A percentile compares a stretch with the other conserved stretches of the same genome.
Evolutionary conservation across 176 grass and related monocot species (phyloP).

Genomic region (Musa itinerans): DNA sequence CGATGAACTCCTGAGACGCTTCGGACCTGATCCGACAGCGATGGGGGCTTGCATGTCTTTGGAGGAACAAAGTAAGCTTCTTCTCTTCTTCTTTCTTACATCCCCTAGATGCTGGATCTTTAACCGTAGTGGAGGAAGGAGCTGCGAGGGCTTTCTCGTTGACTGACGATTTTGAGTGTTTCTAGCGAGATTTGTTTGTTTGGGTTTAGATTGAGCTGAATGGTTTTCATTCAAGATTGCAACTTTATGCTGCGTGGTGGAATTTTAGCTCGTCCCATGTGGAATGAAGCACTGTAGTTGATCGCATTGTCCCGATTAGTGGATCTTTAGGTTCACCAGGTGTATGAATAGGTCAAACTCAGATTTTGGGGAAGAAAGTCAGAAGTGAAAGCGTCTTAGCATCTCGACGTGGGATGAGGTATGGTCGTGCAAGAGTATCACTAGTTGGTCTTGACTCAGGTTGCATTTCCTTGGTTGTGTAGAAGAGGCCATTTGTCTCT

Average conservation of each 20-base stretch:
- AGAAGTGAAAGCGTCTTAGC: too few relatives aligned
- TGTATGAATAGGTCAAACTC: too few relatives aligned
- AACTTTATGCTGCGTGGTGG: not conserved
- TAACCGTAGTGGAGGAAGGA: not conserved
- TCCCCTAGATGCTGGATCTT: not conserved
- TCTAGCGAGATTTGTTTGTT: not conserved
- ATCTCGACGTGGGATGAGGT: not conserved
- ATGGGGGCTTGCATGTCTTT: constrained; percentile 10
- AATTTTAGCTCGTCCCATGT: not conserved
- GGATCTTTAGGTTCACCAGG: not conserved
- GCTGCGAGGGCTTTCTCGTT: not conserved
- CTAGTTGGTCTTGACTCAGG: not conserved
- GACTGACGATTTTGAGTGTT: not conserved
- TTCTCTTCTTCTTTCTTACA: not conserved
- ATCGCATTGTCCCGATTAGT: not conserved
- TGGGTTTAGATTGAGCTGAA: not conserved
- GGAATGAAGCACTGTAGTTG: not conserved
- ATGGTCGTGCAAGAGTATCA: not conserved
- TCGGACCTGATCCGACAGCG: not conserved
- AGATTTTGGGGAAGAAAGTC: too few relatives aligned
- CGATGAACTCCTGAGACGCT: not conserved
- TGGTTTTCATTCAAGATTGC: not conserved
- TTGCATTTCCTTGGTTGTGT: too few relatives aligned
- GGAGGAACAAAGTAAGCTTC: not conserved
- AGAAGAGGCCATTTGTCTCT: not conserved